These are phyloP conservation scores for Saccharomyces hybrid DNA, from an alignment of 1,139 yeast genomes.

Conservation along the genomic window DNA sequence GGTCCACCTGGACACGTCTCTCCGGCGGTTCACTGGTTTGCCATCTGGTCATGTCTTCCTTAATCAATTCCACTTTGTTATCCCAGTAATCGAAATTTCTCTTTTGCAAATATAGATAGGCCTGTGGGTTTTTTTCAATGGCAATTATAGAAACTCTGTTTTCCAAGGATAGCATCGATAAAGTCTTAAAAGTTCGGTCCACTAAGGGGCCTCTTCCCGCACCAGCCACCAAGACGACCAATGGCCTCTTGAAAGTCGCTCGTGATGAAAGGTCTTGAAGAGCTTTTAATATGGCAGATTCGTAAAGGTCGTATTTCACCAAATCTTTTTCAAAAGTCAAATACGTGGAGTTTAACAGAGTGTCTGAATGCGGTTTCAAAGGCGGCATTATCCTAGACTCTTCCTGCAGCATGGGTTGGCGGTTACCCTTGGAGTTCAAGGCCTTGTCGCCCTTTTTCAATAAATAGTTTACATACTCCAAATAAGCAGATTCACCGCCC, in stretches of 20 bases:
- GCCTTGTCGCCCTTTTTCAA: slow-evolving; percentile 34
- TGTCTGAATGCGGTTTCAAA: slow-evolving; percentile 57
- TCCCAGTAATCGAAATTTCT: slow-evolving; percentile 42
- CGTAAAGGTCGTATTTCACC: slow-evolving; percentile 60
- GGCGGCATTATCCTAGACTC: slow-evolving; percentile 41
- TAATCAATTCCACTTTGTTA: slow-evolving; percentile 41
- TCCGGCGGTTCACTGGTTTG: slow-evolving; percentile 11
- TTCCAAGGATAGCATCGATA: slow-evolving; percentile 29
- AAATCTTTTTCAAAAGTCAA: slow-evolving; percentile 61
- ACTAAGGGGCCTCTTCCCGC: slow-evolving; percentile 85
- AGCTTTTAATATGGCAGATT: slow-evolving; percentile 56
- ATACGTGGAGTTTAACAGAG: slow-evolving; percentile 55
- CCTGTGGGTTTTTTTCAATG: slow-evolving; percentile 66
- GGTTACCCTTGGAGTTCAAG: slow-evolving; percentile 4
- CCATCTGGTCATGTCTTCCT: slow-evolving; percentile 52
- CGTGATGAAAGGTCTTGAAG: slow-evolving; percentile 34
- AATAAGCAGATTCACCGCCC: slow-evolving; percentile 41
- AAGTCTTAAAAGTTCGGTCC: slow-evolving; percentile 42
- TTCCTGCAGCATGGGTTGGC: background rate
- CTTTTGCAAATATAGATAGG: slow-evolving; percentile 41
- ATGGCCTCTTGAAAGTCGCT: slow-evolving; percentile 8
- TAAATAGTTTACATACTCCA: slow-evolving; percentile 48
- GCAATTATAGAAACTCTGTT: slow-evolving; percentile 40
- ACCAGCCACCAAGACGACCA: slow-evolving; percentile 57
- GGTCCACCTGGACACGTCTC: slow-evolving; percentile 34